Evolutionary conservation across 176 grass and related monocot species (phyloP).

Genomic region (Secale cereale): DNA sequence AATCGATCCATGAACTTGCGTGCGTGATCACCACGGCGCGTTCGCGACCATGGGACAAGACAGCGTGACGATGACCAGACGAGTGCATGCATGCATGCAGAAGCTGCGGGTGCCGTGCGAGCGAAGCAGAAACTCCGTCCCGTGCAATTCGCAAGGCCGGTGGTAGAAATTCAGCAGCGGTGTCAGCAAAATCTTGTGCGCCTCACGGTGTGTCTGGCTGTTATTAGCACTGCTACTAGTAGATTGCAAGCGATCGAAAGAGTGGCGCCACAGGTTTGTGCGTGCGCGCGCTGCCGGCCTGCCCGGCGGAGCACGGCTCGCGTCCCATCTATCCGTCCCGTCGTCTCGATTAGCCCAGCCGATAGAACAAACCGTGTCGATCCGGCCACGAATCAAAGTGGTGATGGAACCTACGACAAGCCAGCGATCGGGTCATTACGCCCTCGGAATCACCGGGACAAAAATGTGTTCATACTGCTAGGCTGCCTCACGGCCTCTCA

Average conservation of each 20-base stretch:
- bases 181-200: not conserved
- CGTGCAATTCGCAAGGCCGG: not conserved
- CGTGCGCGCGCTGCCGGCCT: not conserved
- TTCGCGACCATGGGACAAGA: not conserved
- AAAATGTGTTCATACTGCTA: not conserved
- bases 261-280: not conserved
- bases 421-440: not conserved
- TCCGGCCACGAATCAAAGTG: not conserved
- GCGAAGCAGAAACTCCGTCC: not conserved
- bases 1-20: too few relatives aligned
- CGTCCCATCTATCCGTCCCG: constrained; percentile 3
- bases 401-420: too few relatives aligned
- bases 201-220: too few relatives aligned
- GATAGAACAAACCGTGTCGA: not conserved
- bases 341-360: not conserved
- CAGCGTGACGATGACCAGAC: not conserved
- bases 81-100: not conserved
- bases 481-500: not conserved
- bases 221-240: too few relatives aligned
- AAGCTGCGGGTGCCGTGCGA: too few relatives aligned
- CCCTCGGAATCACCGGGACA: not conserved
- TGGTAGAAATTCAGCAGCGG: not conserved
- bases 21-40: not conserved
- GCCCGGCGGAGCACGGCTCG: constrained; percentile 20
- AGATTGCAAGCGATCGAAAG: too few relatives aligned